phyloP scores from a whole-genome alignment of 1,284 basidiomycete genomes.

The Ceratobasidium sp. region DNA sequence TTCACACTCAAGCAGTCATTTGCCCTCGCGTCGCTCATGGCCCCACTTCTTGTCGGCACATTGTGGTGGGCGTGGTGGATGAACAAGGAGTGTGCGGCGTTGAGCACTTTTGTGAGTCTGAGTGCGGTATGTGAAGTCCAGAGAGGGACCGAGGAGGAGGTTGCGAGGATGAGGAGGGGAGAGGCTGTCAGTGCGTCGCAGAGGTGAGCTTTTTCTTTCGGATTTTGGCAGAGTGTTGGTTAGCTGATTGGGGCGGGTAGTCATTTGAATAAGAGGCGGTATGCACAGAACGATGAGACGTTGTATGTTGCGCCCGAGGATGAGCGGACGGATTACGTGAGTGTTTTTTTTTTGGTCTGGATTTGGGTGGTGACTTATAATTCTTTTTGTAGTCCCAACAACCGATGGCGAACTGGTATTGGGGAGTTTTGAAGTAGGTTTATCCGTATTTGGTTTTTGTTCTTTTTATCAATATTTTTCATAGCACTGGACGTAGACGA shows the following conservation, averaged over 20 bases:
- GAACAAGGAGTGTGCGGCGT: conserved; percentile 73
- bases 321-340: conserved; percentile 87
- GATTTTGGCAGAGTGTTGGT: conserved; percentile 13
- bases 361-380: not conserved
- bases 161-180: conserved; percentile 74
- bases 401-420: conserved; percentile 93
- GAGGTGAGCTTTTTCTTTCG: conserved; percentile 62
- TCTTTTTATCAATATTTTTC: conserved; percentile 43
- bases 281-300: conserved; percentile 93
- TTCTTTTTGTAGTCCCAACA: conserved; percentile 76
- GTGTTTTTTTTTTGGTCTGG: conserved; percentile 51
- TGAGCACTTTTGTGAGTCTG: conserved; percentile 84
- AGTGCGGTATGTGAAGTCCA: conserved; percentile 90
- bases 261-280: conserved; percentile 83
- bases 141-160: conserved; percentile 82
- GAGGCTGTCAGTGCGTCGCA: conserved; percentile 88
- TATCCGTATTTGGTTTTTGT: not conserved
- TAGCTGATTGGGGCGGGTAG: conserved; percentile 56
- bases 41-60: conserved; percentile 82
- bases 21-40: conserved; percentile 78
- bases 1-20: conserved; percentile 87
- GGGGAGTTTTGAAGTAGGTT: conserved; percentile 83
- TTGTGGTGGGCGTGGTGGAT: conserved; percentile 84
- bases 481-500: conserved; percentile 83
- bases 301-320: conserved; percentile 93